A percentile compares a stretch with the other conserved stretches of the same genome.
Evolutionary conservation across 306 rosid genomes (phyloP).

Genomic region (Vachellia collinsii): DNA sequence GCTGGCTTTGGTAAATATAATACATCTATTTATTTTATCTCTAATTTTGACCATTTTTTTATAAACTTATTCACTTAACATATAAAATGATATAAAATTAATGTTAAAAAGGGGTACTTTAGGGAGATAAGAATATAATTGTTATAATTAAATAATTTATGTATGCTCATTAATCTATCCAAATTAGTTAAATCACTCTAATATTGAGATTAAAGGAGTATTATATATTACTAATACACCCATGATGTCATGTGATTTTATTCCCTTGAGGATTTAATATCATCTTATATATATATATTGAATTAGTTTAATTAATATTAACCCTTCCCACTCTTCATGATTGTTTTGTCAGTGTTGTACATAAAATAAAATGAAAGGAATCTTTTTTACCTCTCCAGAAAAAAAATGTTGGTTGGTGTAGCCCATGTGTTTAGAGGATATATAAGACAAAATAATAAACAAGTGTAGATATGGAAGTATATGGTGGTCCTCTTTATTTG

Average conservation of each 20-base stretch:
- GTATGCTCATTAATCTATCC: no score
- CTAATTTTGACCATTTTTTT: background rate
- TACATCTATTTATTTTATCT: no score
- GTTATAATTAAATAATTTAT: no score
- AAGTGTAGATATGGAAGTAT: no score
- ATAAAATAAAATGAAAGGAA: background rate
- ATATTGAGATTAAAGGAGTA: background rate
- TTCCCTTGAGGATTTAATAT: background rate
- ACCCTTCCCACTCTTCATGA: background rate
- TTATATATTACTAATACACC: background rate
- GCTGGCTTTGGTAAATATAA: no score
- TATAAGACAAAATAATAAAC: background rate
- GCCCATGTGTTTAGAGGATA: conserved; percentile 1
- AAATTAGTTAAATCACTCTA: no score
- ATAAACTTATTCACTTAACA: no score
- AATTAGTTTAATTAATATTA: background rate
- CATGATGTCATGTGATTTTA: conserved; percentile 13
- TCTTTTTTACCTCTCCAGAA: background rate
- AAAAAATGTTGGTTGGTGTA: background rate
- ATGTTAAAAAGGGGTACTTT: background rate
- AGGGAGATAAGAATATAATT: no score
- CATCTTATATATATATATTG: background rate
- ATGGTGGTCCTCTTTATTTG: background rate
- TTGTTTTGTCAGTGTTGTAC: background rate
- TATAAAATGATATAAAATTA: no score